Evolutionary conservation across 2,329 filamentous ascomycete species (phyloP).

Genomic region (Coniella lustricola): DNA sequence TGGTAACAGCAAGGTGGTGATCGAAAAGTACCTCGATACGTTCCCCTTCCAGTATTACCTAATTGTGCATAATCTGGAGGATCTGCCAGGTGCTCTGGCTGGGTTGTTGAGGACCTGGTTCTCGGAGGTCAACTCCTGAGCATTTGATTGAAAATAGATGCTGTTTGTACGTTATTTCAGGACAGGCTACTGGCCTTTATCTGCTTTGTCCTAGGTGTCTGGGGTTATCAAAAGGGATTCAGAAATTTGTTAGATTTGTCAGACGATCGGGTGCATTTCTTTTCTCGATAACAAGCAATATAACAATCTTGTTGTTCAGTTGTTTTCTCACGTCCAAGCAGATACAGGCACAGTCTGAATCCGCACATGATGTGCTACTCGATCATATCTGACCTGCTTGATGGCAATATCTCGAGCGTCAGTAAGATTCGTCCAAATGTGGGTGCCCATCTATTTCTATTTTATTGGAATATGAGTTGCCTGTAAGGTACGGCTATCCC

Average conservation of each 20-base stretch:
- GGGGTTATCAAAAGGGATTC: neutral
- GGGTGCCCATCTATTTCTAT: too few species aligned
- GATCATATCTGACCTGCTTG: too few species aligned
- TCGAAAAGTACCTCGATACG: slow-evolving; percentile 85
- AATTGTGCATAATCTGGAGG: slow-evolving; percentile 84
- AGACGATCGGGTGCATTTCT: too few species aligned
- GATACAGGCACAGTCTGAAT: too few species aligned
- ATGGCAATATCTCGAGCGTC: too few species aligned
- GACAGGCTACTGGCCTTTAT: neutral
- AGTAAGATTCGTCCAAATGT: too few species aligned
- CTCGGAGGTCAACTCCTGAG: slow-evolving; percentile 52
- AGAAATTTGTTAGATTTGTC: neutral
- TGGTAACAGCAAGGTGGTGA: slow-evolving; percentile 62
- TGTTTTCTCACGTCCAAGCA: too few species aligned
- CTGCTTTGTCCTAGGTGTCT: slow-evolving; percentile 1
- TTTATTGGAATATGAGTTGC: too few species aligned
- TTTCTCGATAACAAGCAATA: too few species aligned
- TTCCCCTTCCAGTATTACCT: slow-evolving; percentile 98
- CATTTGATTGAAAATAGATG: neutral
- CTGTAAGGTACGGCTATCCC: too few species aligned
- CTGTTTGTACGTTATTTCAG: neutral
- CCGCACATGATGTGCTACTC: too few species aligned
- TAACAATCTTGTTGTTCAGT: too few species aligned
- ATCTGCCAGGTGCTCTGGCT: slow-evolving; percentile 82
- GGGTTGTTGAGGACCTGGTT: slow-evolving; percentile 95